phyloP scores from a whole-genome alignment of 768 basidiomycete species.

The Rhodotorula kratochvilovae region DNA sequence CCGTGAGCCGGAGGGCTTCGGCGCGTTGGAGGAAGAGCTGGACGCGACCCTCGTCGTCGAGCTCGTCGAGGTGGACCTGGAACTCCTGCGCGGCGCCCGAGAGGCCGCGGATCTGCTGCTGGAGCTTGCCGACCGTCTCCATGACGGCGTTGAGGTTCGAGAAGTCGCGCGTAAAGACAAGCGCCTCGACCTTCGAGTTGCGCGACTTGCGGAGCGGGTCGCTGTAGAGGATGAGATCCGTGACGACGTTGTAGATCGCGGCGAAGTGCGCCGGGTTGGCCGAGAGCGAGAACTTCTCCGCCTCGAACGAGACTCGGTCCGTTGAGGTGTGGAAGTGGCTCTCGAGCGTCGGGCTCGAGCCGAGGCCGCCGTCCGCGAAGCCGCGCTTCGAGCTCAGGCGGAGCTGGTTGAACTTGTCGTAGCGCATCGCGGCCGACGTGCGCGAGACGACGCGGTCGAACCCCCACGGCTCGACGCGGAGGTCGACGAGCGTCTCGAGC shows the following conservation, averaged over 20 bases:
- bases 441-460: constrained; percentile 89
- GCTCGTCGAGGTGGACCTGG: constrained; percentile 47
- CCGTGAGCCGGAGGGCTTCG: constrained; percentile 54
- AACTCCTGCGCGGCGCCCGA: constrained; percentile 49
- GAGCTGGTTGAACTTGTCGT: constrained; percentile 91
- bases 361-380: constrained; percentile 3
- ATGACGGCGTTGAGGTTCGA: constrained; percentile 56
- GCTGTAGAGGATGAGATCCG: constrained; percentile 79
- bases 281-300: constrained; percentile 80
- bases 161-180: constrained; percentile 84
- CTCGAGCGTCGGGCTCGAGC: neutral
- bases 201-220: constrained; percentile 77
- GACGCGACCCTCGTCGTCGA: constrained; percentile 41
- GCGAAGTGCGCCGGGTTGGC: constrained; percentile 77
- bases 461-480: constrained; percentile 69
- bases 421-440: constrained; percentile 75
- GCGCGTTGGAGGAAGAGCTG: constrained; percentile 18
- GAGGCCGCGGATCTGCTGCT: constrained; percentile 62
- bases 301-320: constrained; percentile 72
- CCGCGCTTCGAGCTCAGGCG: constrained; percentile 49
- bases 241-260: constrained; percentile 79
- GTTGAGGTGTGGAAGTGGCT: constrained; percentile 34
- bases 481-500: constrained; percentile 70
- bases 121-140: constrained; percentile 52
- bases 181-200: constrained; percentile 69